These are phyloP conservation scores for Salix dunnii DNA, from an alignment of 345 rosid genomes.

Conservation along the genomic window DNA sequence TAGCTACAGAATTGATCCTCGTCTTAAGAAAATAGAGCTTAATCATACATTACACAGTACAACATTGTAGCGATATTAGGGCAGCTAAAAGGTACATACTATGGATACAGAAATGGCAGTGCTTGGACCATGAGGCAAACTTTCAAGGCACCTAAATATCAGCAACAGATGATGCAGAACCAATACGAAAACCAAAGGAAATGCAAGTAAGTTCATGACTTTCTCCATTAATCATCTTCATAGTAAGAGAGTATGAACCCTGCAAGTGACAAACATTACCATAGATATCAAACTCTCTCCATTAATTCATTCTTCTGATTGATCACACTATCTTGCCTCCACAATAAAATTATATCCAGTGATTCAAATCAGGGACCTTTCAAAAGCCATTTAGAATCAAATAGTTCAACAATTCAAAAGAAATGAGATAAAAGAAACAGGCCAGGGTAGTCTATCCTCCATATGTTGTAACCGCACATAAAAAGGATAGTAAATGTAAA, in stretches of 20 bases:
- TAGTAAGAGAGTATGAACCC: constrained; percentile 84
- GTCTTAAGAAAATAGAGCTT: background rate
- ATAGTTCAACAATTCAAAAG: background rate
- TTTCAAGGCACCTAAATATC: constrained; percentile 41
- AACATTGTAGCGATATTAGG: background rate
- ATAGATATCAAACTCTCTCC: too few relatives aligned
- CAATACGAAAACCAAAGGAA: constrained; percentile 62
- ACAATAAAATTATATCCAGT: background rate
- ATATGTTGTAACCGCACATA: background rate
- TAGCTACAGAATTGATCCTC: background rate
- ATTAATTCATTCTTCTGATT: background rate
- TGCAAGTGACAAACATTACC: constrained; percentile 22
- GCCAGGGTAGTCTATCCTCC: background rate
- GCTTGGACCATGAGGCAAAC: background rate
- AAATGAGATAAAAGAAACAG: background rate
- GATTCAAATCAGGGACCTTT: background rate
- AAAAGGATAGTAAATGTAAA: background rate
- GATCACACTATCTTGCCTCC: background rate
- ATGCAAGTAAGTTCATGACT: constrained; percentile 69
- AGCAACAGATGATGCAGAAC: constrained; percentile 54
- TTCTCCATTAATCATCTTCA: constrained; percentile 69
- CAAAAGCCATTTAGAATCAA: background rate
- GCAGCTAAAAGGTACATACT: constrained; percentile 2
- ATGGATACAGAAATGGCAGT: background rate
- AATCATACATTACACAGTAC: background rate